Conservation (phyloP, 331 rosid species). For the Pyrus hybrid region DNA sequence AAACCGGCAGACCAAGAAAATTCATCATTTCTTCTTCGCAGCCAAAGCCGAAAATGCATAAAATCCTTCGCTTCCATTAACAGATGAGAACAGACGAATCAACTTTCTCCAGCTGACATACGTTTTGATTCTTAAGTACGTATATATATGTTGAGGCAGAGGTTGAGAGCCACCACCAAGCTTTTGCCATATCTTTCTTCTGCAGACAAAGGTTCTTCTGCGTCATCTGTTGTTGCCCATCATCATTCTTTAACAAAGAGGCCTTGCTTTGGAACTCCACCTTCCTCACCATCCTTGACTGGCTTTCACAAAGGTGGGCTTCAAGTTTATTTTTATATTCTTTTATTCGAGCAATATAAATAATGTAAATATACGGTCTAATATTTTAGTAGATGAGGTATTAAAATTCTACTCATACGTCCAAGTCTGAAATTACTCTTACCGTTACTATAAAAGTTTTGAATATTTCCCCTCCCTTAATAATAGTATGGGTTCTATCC, state of each 20-base stretch:
- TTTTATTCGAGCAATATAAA: background rate
- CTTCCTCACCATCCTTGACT: background rate
- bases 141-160: conserved; percentile 15
- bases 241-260: conserved; percentile 6
- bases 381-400: too few relatives aligned
- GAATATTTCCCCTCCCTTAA: too few relatives aligned
- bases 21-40: background rate
- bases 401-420: too few relatives aligned
- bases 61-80: background rate
- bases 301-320: conserved; percentile 20
- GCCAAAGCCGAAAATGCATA: background rate
- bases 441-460: too few relatives aligned
- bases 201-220: conserved; percentile 8
- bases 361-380: too few relatives aligned
- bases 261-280: conserved; percentile 4
- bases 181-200: conserved; percentile 11
- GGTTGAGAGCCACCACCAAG: conserved; percentile 27
- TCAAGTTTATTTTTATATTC: background rate
- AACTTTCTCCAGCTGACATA: background rate
- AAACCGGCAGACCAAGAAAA: background rate
- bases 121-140: background rate
- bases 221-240: background rate
- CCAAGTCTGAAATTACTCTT: too few relatives aligned
- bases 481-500: too few relatives aligned
- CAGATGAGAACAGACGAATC: background rate